Percentiles rank a stretch among this genome's conserved stretches.
Evolutionary conservation across 495 filamentous ascomycete species (phyloP).

Genomic region (Neurospora sp.): DNA sequence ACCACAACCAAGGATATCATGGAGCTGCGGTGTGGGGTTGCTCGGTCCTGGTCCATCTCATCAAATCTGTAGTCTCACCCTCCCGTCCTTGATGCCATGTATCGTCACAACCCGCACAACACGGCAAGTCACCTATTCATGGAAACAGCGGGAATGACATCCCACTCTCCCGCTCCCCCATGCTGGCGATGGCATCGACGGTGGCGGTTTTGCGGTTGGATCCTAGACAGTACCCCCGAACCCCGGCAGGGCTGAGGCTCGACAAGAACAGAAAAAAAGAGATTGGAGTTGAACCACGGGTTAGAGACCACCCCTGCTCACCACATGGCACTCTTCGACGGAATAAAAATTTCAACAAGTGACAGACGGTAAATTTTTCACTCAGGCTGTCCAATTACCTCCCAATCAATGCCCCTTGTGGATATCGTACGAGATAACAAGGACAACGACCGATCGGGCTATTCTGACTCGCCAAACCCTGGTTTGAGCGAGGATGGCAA

Average conservation of each 20-base stretch:
- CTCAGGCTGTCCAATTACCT: constrained; percentile 1
- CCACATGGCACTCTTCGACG: constrained; percentile 8
- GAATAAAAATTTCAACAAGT: neutral
- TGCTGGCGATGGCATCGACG: neutral
- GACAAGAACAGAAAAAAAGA: neutral
- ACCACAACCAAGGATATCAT: neutral
- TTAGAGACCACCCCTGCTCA: neutral
- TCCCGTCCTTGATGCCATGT: neutral
- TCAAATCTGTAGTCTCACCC: neutral
- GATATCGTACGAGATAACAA: constrained; percentile 11
- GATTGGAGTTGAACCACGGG: neutral
- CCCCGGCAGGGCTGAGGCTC: neutral
- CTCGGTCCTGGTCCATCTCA: neutral
- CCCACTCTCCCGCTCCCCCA: neutral
- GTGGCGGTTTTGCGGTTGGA: neutral
- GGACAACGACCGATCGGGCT: neutral
- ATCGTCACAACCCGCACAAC: neutral
- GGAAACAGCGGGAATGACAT: neutral
- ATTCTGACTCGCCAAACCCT: constrained; percentile 5
- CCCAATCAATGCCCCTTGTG: constrained; percentile 1
- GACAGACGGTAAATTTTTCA: constrained; percentile 1
- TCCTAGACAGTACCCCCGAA: neutral
- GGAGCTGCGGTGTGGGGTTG: neutral
- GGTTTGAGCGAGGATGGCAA: neutral
- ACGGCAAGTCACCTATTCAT: neutral